phyloP scores from a whole-genome alignment of 2,329 filamentous ascomycete genomes.

The Podosphaera aphanis region DNA sequence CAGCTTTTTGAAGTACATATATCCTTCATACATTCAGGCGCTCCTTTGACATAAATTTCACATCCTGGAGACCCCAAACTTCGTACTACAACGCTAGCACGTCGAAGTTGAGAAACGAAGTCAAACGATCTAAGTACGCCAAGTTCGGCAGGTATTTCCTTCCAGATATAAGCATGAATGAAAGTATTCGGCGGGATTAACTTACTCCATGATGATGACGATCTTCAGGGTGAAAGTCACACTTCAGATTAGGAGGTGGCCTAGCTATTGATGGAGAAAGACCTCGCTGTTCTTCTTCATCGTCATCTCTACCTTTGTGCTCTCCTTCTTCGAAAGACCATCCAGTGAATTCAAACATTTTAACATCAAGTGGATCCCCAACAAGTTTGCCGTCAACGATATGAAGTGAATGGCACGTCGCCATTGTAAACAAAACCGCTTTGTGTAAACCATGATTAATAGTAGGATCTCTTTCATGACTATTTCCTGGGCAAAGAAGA shows the following conservation, averaged over 20 bases:
- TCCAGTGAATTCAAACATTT: constrained; percentile 93
- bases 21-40: constrained; percentile 85
- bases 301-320: constrained; percentile 36
- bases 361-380: constrained; percentile 82
- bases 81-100: constrained; percentile 79
- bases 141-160: constrained; percentile 45
- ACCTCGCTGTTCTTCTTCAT: constrained; percentile 51
- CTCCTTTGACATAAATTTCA: constrained; percentile 84
- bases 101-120: constrained; percentile 76
- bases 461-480: constrained; percentile 33
- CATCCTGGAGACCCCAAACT: constrained; percentile 68
- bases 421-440: constrained; percentile 78
- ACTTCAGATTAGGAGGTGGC: constrained; percentile 42
- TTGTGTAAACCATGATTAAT: constrained; percentile 36
- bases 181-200: constrained; percentile 2
- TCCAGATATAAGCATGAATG: not conserved
- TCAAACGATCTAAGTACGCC: constrained; percentile 84
- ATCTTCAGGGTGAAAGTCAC: constrained; percentile 27
- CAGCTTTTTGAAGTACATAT: constrained; percentile 69
- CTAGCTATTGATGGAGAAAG: constrained; percentile 74
- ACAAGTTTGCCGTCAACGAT: constrained; percentile 72
- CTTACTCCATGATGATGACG: constrained; percentile 11
- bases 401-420: constrained; percentile 81
- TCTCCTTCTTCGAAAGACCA: constrained; percentile 85
- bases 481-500: constrained; percentile 28